Evolutionary conservation across 768 basidiomycete genomes (phyloP), one percentile per base, ranked within the genome.

Genomic region (Dendrothele bispora): DNA sequence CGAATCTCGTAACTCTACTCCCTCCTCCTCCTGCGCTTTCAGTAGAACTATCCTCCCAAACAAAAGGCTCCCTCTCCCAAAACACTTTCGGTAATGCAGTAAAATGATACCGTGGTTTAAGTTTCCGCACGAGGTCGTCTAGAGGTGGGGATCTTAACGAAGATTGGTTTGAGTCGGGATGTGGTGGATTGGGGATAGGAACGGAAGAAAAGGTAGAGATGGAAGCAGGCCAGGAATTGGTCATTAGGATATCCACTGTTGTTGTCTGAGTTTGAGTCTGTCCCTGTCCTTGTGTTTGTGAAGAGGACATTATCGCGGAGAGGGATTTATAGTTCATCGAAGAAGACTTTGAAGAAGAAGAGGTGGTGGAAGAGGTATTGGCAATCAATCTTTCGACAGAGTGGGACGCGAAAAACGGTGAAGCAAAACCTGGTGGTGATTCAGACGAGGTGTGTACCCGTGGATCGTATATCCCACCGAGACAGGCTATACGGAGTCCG

Each of bases 41-140:
- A n/a, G n/a, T n/a, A n/a, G n/a, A n/a, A n/a, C n/a, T 83, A 28
- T 84, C 84, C 35, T 82, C 79, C 94, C 94, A 98, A 4, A 79
- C 63, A 61, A 86, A 95, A 1, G 97, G 95, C 50, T 98, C 94
- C 43, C 95, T 74, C 64, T 99, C 97, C 94, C 95, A 98, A 63
- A 97, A 99, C 44, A 76, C 78, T 0, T 88, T 76, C 12, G 80
- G 78, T n/a, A 73, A 67, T 40, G 80, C 78, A 18, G 87, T 80
- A 60, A 98, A 91, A 57, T 95, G 84, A 69, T 99, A 99, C 41
- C 90, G 79, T 2, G 95, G 94, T 57, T 86, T 86, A 21, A 78
- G 80, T 49, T 75, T 77, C 21, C 73, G 71, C 28, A 88, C 72
- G 2, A 85, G 64, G 30, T 88, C 84, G 52, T 87, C 82, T 5